Percentiles rank a stretch among this genome's conserved stretches.
These are phyloP conservation scores for Trichoderma harzianum DNA, from an alignment of 2,329 filamentous ascomycete species.

Conservation along the genomic window DNA sequence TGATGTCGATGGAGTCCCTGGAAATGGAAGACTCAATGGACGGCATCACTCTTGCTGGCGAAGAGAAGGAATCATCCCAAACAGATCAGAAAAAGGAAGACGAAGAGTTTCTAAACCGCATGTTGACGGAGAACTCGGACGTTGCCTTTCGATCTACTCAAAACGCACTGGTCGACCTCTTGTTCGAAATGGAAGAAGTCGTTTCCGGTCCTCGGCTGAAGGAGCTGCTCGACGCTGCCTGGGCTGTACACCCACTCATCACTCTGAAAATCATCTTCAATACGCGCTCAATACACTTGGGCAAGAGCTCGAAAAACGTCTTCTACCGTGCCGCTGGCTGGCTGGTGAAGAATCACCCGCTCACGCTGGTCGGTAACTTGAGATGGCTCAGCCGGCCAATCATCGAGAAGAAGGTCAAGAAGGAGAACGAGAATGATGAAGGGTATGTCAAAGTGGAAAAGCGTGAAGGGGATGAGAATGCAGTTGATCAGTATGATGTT, in stretches of 20 bases:
- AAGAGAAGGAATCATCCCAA: neutral
- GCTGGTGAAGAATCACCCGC: constrained; percentile 53
- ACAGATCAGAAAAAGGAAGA: constrained; percentile 36
- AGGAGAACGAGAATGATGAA: constrained; percentile 32
- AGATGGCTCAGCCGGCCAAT: constrained; percentile 53
- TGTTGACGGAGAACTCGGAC: constrained; percentile 52
- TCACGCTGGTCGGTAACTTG: constrained; percentile 52
- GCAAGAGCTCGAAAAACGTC: constrained; percentile 46
- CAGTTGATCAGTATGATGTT: constrained; percentile 39
- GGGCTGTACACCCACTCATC: constrained; percentile 44
- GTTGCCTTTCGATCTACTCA: constrained; percentile 46
- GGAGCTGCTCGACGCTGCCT: constrained; percentile 45
- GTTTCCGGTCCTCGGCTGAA: constrained; percentile 36
- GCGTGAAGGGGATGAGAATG: constrained; percentile 34
- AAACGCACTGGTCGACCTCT: constrained; percentile 50
- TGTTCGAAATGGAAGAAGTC: constrained; percentile 47
- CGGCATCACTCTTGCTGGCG: constrained; percentile 28
- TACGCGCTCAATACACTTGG: constrained; percentile 57
- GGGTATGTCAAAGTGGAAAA: constrained; percentile 32
- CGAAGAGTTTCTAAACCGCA: constrained; percentile 23
- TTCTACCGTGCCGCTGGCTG: constrained; percentile 56
- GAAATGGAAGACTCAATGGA: constrained; percentile 36
- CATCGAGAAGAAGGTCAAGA: constrained; percentile 51
- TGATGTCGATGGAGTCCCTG: neutral
- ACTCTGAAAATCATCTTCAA: constrained; percentile 61